Conservation (phyloP, 2,329 filamentous ascomycete species). For the Aureobasidium sp. region DNA sequence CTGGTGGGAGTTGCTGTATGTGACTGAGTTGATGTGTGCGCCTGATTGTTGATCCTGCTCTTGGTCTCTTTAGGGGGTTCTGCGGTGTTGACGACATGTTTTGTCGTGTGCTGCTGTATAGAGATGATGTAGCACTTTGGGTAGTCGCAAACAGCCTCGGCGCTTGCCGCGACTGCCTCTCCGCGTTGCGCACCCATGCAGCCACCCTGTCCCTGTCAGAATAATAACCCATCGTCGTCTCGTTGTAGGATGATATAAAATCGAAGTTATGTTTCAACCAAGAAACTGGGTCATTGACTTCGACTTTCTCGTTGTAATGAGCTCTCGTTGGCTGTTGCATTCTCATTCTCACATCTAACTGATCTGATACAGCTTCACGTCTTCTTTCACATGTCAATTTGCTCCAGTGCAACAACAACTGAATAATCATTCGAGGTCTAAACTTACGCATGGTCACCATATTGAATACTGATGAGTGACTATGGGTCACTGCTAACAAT, state of each 20-base stretch:
- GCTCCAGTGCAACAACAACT: not conserved
- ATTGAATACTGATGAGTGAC: too few relatives aligned
- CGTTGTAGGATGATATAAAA: too few relatives aligned
- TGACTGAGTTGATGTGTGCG: slow-evolving; percentile 8
- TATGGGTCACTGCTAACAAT: too few relatives aligned
- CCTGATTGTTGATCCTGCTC: not conserved
- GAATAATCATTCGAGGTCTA: too few relatives aligned
- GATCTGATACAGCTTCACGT: not conserved
- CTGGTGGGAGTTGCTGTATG: slow-evolving; percentile 22
- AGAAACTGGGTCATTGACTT: not conserved
- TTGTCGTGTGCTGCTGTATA: slow-evolving; percentile 2
- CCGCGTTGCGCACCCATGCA: not conserved
- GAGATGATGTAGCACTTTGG: not conserved
- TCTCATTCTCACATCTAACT: not conserved
- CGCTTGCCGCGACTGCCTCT: not conserved
- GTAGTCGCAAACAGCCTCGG: not conserved
- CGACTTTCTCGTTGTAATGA: not conserved
- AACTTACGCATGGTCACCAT: too few relatives aligned
- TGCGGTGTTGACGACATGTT: slow-evolving; percentile 1
- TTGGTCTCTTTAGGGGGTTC: slow-evolving; percentile 15
- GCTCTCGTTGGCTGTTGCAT: not conserved
- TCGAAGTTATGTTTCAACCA: too few relatives aligned
- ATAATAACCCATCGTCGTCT: not conserved
- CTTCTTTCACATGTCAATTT: not conserved
- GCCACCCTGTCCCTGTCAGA: not conserved